phyloP scores from a whole-genome alignment of 1,139 yeast species.

The Debaryomycetaceae sp. region DNA sequence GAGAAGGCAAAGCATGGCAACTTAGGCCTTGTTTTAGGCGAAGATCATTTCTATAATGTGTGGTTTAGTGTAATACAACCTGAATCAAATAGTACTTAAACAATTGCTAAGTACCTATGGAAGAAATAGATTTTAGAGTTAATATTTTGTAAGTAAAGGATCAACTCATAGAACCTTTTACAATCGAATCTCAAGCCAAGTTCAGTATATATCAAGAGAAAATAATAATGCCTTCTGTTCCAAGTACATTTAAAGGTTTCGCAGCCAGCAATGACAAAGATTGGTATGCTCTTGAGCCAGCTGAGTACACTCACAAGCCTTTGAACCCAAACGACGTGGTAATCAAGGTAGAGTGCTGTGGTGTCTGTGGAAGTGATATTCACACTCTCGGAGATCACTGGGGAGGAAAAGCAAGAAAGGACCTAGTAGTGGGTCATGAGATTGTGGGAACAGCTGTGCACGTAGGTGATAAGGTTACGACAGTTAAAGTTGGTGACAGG shows the following conservation, averaged over 20 bases:
- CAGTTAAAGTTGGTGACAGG: slow-evolving; percentile 49
- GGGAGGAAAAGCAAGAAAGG: slow-evolving; percentile 24
- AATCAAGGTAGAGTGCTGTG: slow-evolving; percentile 41
- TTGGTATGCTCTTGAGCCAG: slow-evolving; percentile 43
- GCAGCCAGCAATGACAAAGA: slow-evolving; percentile 35
- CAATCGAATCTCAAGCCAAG: too few species aligned
- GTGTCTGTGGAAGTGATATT: slow-evolving; percentile 53
- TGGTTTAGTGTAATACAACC: too few species aligned
- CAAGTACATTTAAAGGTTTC: slow-evolving; percentile 40
- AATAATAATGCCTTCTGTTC: too few species aligned
- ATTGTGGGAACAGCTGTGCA: slow-evolving; percentile 50
- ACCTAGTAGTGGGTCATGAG: slow-evolving; percentile 41
- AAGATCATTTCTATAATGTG: too few species aligned
- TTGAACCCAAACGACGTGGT: slow-evolving; percentile 31
- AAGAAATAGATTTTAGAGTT: too few species aligned
- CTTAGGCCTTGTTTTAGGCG: too few species aligned
- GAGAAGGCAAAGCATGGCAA: too few species aligned
- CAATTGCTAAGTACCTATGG: too few species aligned
- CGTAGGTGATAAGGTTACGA: slow-evolving; percentile 44
- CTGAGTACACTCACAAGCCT: slow-evolving; percentile 30
- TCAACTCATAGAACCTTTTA: too few species aligned
- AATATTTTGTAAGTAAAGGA: too few species aligned
- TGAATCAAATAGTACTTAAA: too few species aligned
- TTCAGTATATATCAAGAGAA: too few species aligned
- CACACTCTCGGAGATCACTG: slow-evolving; percentile 42